A percentile compares a stretch with the other conserved stretches of the same genome.
Evolutionary conservation across 176 grass and related monocot species (phyloP).

Genomic region (Carex parvula): DNA sequence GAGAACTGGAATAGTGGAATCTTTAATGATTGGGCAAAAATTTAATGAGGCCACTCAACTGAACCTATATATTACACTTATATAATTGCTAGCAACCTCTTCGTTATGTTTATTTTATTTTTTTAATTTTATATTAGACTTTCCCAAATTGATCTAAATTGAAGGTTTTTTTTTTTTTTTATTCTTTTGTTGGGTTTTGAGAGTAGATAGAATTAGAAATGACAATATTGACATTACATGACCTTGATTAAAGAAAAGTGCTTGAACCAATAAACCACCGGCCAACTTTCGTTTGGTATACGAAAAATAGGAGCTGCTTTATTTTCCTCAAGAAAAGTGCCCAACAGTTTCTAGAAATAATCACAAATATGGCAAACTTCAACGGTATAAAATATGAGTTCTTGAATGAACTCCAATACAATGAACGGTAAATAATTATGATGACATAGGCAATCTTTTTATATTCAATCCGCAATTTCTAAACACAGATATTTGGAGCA

Average conservation of each 20-base stretch:
- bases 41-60: not conserved
- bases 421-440: too few species aligned
- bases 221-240: not conserved
- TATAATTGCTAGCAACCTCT: not conserved
- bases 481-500: too few species aligned
- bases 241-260: conserved; percentile 11
- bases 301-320: conserved; percentile 1
- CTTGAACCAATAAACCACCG: not conserved
- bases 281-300: not conserved
- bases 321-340: not conserved
- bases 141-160: not conserved
- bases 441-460: too few species aligned
- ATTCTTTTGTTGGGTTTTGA: not conserved
- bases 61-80: not conserved
- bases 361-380: too few species aligned
- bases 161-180: not conserved
- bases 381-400: too few species aligned
- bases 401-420: too few species aligned
- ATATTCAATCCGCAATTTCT: too few species aligned
- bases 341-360: not conserved
- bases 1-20: not conserved
- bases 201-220: not conserved
- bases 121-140: not conserved
- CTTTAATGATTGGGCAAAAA: not conserved
- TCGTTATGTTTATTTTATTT: not conserved